These are phyloP conservation scores for Coniella lustricola DNA, from an alignment of 2,329 filamentous ascomycete species.

Conservation along the genomic window DNA sequence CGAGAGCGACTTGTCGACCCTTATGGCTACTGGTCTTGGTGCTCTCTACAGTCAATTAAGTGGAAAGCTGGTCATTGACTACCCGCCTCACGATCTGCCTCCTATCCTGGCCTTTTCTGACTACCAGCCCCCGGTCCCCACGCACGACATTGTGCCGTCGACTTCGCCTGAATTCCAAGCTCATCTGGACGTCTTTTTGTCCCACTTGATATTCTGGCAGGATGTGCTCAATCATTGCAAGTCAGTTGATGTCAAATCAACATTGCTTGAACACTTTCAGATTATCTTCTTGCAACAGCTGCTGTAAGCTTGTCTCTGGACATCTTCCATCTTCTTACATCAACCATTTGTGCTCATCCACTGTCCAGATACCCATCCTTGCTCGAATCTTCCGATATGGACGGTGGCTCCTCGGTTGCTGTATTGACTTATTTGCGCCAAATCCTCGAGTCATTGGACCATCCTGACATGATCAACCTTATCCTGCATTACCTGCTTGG, in stretches of 20 bases:
- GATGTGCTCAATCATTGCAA: constrained; percentile 94
- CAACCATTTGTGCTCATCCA: constrained; percentile 8
- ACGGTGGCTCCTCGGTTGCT: constrained; percentile 92
- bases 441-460: constrained; percentile 84
- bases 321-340: constrained; percentile 9
- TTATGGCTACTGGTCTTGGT: constrained; percentile 94
- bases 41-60: constrained; percentile 62
- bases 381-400: constrained; percentile 91
- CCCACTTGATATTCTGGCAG: constrained; percentile 95
- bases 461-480: constrained; percentile 88
- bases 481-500: constrained; percentile 89
- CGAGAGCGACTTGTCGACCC: constrained; percentile 88
- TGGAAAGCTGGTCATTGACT: constrained; percentile 74
- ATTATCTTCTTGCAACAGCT: constrained; percentile 93
- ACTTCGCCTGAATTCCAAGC: constrained; percentile 69
- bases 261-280: constrained; percentile 92
- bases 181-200: constrained; percentile 90
- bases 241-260: constrained; percentile 86
- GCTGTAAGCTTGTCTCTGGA: constrained; percentile 66
- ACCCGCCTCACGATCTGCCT: constrained; percentile 67
- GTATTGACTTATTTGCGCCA: constrained; percentile 88
- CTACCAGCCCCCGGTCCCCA: constrained; percentile 65
- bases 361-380: constrained; percentile 76
- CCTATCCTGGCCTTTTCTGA: constrained; percentile 85
- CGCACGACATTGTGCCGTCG: constrained; percentile 65